phyloP scores from a whole-genome alignment of 2,329 filamentous ascomycete species.

The Dichotomopilus funicola region DNA sequence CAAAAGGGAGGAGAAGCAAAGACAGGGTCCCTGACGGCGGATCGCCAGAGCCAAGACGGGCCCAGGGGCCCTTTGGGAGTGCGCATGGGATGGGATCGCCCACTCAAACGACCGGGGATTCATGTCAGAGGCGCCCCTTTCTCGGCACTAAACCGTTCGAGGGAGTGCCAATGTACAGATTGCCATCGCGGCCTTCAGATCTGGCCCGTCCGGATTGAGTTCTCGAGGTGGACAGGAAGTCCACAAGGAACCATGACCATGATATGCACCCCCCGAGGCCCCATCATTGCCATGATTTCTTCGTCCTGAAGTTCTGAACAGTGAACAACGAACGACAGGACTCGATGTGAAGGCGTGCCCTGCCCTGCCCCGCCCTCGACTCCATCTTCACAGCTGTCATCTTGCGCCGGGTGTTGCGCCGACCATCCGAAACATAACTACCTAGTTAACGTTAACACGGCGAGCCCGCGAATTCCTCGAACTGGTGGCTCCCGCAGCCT shows the following conservation, averaged over 20 bases:
- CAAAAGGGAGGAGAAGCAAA: too few relatives aligned
- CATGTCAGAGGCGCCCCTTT: constrained; percentile 12
- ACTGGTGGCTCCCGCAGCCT: neutral
- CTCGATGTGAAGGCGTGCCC: neutral
- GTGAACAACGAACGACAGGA: neutral
- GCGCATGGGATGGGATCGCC: constrained; percentile 9
- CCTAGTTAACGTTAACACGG: too few relatives aligned
- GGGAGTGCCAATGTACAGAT: constrained; percentile 6
- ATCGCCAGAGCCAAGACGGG: constrained; percentile 4
- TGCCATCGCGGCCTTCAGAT: neutral
- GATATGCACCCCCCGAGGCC: too few relatives aligned
- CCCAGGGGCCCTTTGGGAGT: neutral
- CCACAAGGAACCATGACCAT: too few relatives aligned
- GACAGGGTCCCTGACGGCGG: neutral
- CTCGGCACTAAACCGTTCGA: constrained; percentile 10
- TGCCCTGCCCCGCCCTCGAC: neutral
- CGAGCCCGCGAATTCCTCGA: too few relatives aligned
- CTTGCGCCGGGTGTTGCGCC: neutral
- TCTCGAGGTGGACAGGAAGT: too few relatives aligned
- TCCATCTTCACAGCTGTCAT: neutral
- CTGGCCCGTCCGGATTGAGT: constrained; percentile 6
- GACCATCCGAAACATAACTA: neutral
- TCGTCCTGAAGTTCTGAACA: too few relatives aligned
- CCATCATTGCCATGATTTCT: too few relatives aligned
- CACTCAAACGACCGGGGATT: constrained; percentile 13